Percentiles rank a stretch among this genome's conserved stretches.
phyloP scores from a whole-genome alignment of 306 rosid genomes.

The Bauhinia variegata region DNA sequence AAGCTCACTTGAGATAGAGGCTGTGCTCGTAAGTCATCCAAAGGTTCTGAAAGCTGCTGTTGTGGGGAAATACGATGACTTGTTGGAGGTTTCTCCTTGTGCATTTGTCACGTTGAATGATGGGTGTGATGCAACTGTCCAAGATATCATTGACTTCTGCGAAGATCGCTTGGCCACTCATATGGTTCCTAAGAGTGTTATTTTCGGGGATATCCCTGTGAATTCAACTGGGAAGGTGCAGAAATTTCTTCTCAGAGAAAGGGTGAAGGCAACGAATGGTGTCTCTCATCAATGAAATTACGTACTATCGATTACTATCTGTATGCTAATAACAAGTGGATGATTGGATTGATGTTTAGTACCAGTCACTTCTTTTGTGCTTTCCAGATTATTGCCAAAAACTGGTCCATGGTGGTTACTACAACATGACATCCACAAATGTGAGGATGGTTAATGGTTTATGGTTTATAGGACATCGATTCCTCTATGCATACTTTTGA shows the following conservation, averaged over 20 bases:
- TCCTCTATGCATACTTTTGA: background rate
- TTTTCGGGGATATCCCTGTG: conserved; percentile 75
- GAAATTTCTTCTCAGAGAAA: conserved; percentile 64
- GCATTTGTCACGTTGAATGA: conserved; percentile 71
- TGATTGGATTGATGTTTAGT: too few species aligned
- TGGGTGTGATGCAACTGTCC: conserved; percentile 41
- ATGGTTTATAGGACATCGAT: too few species aligned
- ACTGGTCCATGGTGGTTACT: conserved; percentile 29
- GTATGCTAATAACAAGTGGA: background rate
- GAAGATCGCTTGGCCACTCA: conserved; percentile 46
- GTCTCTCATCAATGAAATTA: background rate
- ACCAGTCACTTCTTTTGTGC: too few species aligned
- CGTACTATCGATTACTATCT: background rate
- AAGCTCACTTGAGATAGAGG: conserved; percentile 77
- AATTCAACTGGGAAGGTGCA: conserved; percentile 87
- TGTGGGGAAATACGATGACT: conserved; percentile 53
- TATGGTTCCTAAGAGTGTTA: conserved; percentile 71
- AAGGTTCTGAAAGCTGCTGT: conserved; percentile 73
- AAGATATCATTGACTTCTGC: conserved; percentile 67
- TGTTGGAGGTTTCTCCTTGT: conserved; percentile 41
- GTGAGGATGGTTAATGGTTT: background rate
- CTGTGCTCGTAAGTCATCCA: conserved; percentile 70
- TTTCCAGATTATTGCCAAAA: conserved; percentile 22
- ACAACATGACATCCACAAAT: conserved; percentile 19
- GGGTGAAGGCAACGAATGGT: conserved; percentile 34